Base-by-base conservation (phyloP, 2,329 filamentous ascomycete species). In the Talaromyces atroroseus region DNA sequence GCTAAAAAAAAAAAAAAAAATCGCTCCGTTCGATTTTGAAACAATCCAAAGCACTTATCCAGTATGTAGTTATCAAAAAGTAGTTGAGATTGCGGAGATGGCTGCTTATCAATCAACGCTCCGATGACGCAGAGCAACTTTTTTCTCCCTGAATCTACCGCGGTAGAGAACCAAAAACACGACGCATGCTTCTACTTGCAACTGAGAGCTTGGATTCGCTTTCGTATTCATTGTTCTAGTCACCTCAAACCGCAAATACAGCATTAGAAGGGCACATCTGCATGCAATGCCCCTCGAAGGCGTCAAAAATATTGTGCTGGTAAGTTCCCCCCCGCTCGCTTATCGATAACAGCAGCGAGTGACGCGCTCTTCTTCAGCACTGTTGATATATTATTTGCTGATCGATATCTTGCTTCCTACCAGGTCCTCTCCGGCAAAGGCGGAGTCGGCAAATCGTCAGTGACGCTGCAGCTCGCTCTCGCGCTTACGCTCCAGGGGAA, bases 401-500 rank as follows among this genome's bases (percentile, higher is more conserved):
- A 49, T 47, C 32, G 3, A 53, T 26, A 1, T 32, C 29, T 21
- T 46, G 2, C 26, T 38, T n/a, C n/a, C n/a, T 58, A 26, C 52
- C 59, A 83, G 77, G 82, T 92, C 60, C 87, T 99, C 49, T 97
- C 94, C 12, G 94, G 94, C 65, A 99, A 99, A 81, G 94, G 94
- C 68, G 94, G 94, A 64, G 94, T 99, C 20, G 94, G 94, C 58
- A 99, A 99, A 79, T 97, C 92, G 45, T 96, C 91, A 52, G 86
- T 96, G n/a, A 97, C 94, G 0, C 95, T 92, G 1, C 94, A 99
- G 72, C 85, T 99, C 16, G 94, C 94, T 8, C 83, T 99, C 38
- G 91, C 92, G 0, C 84, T 99, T 32, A 87, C 90, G 1, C 82
- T 94, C 1, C 84, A 89, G 61, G 92, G 92, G 57, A 83, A 92